Evolutionary conservation across 768 basidiomycete species (phyloP), one percentile per base, ranked within the genome.

Genomic region (Leccinum aurantiacum): DNA sequence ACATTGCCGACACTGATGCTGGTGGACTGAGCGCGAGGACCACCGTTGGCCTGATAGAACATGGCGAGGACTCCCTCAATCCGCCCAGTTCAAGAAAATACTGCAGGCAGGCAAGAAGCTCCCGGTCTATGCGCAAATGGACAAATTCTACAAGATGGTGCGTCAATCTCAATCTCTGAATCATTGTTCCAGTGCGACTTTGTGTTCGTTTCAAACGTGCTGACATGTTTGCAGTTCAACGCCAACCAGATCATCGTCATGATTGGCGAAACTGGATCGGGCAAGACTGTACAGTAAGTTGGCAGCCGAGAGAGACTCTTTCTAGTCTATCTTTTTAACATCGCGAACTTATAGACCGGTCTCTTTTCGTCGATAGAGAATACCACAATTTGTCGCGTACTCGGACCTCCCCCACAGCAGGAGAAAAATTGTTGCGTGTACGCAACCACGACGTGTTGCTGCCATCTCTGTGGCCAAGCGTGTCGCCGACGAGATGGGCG

Each of bases 401-500:
- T 93, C 93, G 4, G 96, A 98, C 74, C 75, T 97, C 33, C 95
- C 95, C 0, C 95, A 98, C 70, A 84, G 87, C 6, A 90, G 84
- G 73, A 88, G 92, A 38, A 97, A 94, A 74, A 76, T 98, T 66
- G 88, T 99, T 4, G 96, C 96, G 0, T 99, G 96, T 69, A 99
- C 96, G 3, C 96, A 99, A 71, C 96, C 96, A 1, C 82, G 96
- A 67, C 84, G 96, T 78, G 94, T 99, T 4, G 95, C 96, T 11
- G 95, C 96, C 9, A 98, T 97, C 93, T 93, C 91, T 14, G 96
- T 98, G 2, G 96, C 96, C 22, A 95, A 96, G 74, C 95, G 96
- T 76, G 96, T 99, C 2, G 95, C 96, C 5, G 96, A 98, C 69
- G 96, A 98, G 75, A 95, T 98, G 94, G 96, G 98, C 72, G 93